Evolutionary conservation across 2,329 filamentous ascomycete genomes (phyloP), one percentile per base, ranked within the genome.

Genomic region (Monilinia aucupariae): DNA sequence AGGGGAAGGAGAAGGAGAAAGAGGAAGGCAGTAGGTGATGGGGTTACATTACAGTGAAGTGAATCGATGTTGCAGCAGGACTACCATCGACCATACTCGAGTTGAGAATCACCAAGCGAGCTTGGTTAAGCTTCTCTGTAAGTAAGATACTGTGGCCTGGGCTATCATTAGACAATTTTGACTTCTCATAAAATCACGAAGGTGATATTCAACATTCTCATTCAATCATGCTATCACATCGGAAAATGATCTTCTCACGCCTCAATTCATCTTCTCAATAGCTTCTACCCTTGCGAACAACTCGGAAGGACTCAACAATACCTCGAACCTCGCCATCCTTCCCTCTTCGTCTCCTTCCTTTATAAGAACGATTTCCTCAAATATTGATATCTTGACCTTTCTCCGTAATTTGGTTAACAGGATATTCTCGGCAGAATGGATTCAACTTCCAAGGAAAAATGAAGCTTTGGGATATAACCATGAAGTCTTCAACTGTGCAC

Each of bases 331-430:
- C 4, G 17, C 50, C 7, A 47, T 32, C 45, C 43, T 27, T 52
- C 63, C 39, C 49, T 58, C 39, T 49, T 53, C 34, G 30, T 62
- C 41, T 22, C 39, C 61, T 25, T 52, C 49, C 22, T 63, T 60
- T n/a, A 62, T 50, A 15, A 64, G 54, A 20, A 49, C 39, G 32
- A 67, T 64, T 5, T 64, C 51, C 10, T 39, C 64, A 30, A 65
- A 53, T 4, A 63, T 64, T 17, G 62, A 64, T 13, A 69, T 61
- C 17, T 32, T 65, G 17, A 68, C 59, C 7, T 52, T 39, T 32
- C 62, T 64, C 3, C 59, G n/a, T n/a, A n/a, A n/a, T n/a, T n/a
- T n/a, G n/a, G n/a, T n/a, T n/a, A n/a, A n/a, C n/a, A n/a, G n/a
- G n/a, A n/a, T n/a, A n/a, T n/a, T n/a, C n/a, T n/a, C n/a, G n/a